Evolutionary conservation across 108 stramenopile species (phyloP), one percentile per base, ranked within the genome.

Genomic region (Skeletonema tropicum): DNA sequence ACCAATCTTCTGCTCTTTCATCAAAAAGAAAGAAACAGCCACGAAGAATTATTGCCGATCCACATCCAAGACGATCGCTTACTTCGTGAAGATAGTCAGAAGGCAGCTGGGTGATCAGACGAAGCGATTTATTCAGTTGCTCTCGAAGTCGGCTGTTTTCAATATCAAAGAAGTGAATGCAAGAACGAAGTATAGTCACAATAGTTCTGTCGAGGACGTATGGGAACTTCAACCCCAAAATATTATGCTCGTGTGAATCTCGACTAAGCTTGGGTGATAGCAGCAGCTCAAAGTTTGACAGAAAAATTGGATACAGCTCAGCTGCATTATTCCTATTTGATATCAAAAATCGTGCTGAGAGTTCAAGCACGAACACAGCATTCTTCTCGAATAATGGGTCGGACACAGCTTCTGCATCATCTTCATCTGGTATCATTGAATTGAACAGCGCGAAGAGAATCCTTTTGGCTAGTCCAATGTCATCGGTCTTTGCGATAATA

Each of bases 1-100:
- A 74, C 93, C 90, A 91, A 31, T 94, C 93, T 15, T 91, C 83
- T 46, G 76, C 74, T 13, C 82, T 79, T 33, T 87, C 79, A 69
- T 74, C 67, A 61, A 91, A 90, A 3, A 88, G 73, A 67, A 66
- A 76, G 64, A 84, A 94, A 8, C 76, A 80, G 17, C 82, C 76
- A 19, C 90, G 79, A 68, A 91, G 74, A 69, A 94, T 85, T 45
- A 94, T 94, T 1, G 93, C 93, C 12, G 87, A 59, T 42, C 93
- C 93, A 76, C 93, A 94, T 11, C 90, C 90, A 68, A 91, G 80
- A 33, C 93, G 73, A 73, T 90, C 89, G 21, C 89, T 74, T 67
- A 93, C 80, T 23, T 75, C 52, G 14, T 79, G 69, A 11, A 85
- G 77, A 70, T 89, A 91, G 19, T 71, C 74, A 49, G 45, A 52